Evolutionary conservation across 768 basidiomycete genomes (phyloP), one percentile per base, ranked within the genome.

Genomic region (Phanerodontia chrysosporium): DNA sequence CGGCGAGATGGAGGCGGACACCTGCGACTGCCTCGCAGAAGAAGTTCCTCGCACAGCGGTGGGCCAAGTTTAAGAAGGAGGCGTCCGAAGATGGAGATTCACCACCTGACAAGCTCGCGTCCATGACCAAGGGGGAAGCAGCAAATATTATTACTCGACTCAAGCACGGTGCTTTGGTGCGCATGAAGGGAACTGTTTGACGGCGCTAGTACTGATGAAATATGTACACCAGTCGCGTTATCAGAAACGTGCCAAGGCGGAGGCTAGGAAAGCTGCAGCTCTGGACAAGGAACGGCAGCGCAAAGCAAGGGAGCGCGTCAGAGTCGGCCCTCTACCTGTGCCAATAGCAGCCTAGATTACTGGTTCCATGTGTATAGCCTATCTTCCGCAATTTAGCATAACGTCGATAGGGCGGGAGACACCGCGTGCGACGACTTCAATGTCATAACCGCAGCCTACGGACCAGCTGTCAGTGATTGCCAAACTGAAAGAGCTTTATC

Each of bases 61-160:
- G 81, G 76, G 67, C 70, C 45, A 72, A 61, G 24, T 61, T 55
- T 16, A 62, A 63, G 51, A 56, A 53, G 7, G 25, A 55, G 4
- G 18, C 42, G 1, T 48, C 62, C 42, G 59, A 75, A 60, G 10
- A 57, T 62, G 18, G 66, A 58, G n/a, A 66, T 67, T 18, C 56
- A 66, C 30, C 48, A 69, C 9, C 65, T 75, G 29, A 73, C 70
- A 42, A 18, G 39, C 45, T 68, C 84, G 4, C 69, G 65, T 46
- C 71, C 58, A 0, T 95, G 64, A 92, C 83, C 1, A 92, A 90
- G 69, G 92, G 92, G 2, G 80, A 89, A 62, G 90, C 91, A 28
- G 87, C 86, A 0, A 85, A 86, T 62, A 84, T 93, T 46, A 88
- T 95, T 60, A 84, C 84, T 24, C 84, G 91, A 9, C 60, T 90